A percentile compares a stretch with the other conserved stretches of the same genome.
Conservation (phyloP, 106 monocot species). For the Dendrobium chrysotoxum region DNA sequence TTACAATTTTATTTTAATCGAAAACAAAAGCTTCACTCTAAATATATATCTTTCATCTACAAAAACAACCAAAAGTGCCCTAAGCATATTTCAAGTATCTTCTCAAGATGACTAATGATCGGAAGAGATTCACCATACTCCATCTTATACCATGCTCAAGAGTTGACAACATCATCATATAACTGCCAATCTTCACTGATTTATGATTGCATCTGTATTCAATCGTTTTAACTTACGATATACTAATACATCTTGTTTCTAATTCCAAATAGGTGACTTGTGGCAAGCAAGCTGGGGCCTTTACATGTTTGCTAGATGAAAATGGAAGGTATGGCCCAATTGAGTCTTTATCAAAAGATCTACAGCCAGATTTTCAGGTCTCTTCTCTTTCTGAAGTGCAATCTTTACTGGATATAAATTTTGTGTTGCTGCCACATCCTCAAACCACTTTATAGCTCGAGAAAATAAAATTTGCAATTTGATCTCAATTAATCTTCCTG, state of each 20-base stretch:
- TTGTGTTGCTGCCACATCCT: conserved; percentile 38
- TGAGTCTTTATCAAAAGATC: conserved; percentile 35
- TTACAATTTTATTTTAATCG: no score
- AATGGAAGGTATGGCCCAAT: conserved; percentile 49
- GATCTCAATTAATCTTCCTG: no score
- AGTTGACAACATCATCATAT: no score
- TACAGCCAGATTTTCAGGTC: conserved; percentile 76
- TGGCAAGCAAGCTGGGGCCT: conserved; percentile 84
- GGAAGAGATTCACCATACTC: no score
- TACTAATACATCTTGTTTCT: neutral
- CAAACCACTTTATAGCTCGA: neutral
- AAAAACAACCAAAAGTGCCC: no score
- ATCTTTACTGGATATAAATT: conserved; percentile 55
- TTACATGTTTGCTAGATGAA: conserved; percentile 96
- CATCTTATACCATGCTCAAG: no score
- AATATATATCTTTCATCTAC: no score
- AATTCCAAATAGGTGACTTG: conserved; percentile 51
- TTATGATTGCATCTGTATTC: neutral
- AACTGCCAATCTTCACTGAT: neutral
- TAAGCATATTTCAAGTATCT: no score
- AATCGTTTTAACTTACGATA: neutral
- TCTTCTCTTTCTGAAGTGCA: conserved; percentile 61
- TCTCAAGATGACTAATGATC: no score
- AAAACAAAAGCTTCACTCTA: no score
- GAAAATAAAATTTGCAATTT: no score